These are phyloP conservation scores for Adansonia gregorii DNA, from an alignment of 441 rosid genomes.

Conservation along the genomic window DNA sequence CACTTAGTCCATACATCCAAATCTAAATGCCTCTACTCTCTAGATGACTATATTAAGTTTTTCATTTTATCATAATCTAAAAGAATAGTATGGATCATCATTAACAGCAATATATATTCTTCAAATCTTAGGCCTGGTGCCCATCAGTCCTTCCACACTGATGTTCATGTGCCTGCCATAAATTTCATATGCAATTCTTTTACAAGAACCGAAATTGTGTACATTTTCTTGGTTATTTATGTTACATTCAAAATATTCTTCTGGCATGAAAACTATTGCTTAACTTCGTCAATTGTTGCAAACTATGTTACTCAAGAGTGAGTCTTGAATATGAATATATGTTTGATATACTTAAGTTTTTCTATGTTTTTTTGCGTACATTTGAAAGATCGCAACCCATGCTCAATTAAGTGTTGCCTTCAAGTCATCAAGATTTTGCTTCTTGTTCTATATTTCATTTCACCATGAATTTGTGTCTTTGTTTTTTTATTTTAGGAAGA, in stretches of 20 bases:
- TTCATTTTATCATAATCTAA: background rate
- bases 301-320: too few species aligned
- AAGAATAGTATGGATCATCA: too few species aligned
- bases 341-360: too few species aligned
- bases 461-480: background rate
- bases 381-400: too few species aligned
- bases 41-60: background rate
- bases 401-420: background rate
- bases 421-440: constrained; percentile 22
- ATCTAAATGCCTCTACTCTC: background rate
- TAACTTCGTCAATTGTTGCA: too few species aligned
- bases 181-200: background rate
- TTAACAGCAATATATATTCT: too few species aligned
- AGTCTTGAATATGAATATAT: too few species aligned
- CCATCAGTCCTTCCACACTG: constrained; percentile 12
- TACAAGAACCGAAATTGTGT: background rate
- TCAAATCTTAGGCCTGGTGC: too few species aligned
- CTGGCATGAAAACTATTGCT: too few species aligned
- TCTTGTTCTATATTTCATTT: background rate
- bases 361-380: too few species aligned
- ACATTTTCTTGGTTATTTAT: too few species aligned
- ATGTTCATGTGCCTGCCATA: background rate
- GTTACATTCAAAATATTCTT: too few species aligned
- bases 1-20: background rate
- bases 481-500: constrained; percentile 37